Conservation (phyloP, 1,139 yeast species). For the Magnusiomyces paraingens region DNA sequence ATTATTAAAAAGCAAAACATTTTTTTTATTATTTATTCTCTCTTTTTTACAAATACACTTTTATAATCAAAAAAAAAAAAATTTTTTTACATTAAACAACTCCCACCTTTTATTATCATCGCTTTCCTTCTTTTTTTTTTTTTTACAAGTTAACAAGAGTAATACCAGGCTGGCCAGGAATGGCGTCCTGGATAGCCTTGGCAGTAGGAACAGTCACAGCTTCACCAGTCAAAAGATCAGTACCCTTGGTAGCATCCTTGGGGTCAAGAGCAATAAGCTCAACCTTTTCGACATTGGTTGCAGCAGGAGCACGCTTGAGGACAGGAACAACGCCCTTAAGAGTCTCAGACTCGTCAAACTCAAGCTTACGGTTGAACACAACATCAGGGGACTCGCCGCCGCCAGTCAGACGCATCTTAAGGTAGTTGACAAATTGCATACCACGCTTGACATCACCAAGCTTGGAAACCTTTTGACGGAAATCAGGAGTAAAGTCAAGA, state of each 20-base stretch:
- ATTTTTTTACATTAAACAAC: too few species aligned
- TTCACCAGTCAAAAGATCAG: slow-evolving; percentile 61
- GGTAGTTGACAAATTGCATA: slow-evolving; percentile 88
- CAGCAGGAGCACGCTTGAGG: slow-evolving; percentile 61
- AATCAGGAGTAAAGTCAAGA: slow-evolving; percentile 31
- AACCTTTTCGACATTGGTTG: slow-evolving; percentile 50
- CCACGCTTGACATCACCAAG: slow-evolving; percentile 71
- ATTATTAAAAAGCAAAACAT: background rate
- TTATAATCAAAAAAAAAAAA: too few species aligned
- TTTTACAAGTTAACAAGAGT: slow-evolving; percentile 49
- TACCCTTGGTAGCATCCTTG: slow-evolving; percentile 56
- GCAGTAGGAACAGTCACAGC: slow-evolving; percentile 59
- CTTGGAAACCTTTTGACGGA: slow-evolving; percentile 35
- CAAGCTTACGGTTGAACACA: slow-evolving; percentile 82
- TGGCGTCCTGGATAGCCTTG: slow-evolving; percentile 73
- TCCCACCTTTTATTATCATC: too few species aligned
- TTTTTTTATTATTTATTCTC: background rate
- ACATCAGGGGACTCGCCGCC: slow-evolving; percentile 50
- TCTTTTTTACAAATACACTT: background rate
- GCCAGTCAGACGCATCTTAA: slow-evolving; percentile 65
- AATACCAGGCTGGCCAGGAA: slow-evolving; percentile 93
- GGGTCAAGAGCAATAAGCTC: slow-evolving; percentile 51
- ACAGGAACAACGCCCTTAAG: slow-evolving; percentile 47
- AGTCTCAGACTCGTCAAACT: slow-evolving; percentile 69
- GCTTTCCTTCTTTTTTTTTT: background rate